Evolutionary conservation across 192 early-diverging fungal species (phyloP), one percentile per base, ranked within the genome.

Genomic region (Podila epigama): DNA sequence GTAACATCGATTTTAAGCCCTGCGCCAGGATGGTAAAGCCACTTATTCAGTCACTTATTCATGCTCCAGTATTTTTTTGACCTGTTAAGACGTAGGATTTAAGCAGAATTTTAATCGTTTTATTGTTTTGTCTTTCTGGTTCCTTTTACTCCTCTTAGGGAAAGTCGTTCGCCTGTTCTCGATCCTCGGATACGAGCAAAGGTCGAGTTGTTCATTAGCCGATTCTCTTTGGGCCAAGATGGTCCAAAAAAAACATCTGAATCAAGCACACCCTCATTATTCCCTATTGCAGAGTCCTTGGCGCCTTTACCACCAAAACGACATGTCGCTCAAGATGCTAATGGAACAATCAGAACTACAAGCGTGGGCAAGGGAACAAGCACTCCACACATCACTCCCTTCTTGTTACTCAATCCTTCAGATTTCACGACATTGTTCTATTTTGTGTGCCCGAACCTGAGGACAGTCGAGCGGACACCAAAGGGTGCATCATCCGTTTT

Each of bases 361-460:
- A 28, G 27, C 22, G 50, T 28, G 40, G 29, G 36, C 20, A 40
- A 18, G 28, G 36, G 22, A 25, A 41, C 58, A 9, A 69, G 54
- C 8, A 51, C 31, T 3, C 54, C 79, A 2, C 58, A 35, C 9
- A 52, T 71, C 13, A 70, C 68, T 15, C 80, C 80, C 13, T 32
- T 60, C 32, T 42, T 81, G 9, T 63, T 81, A 16, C 40, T 81
- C 9, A 77, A 72, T 62, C 80, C 80, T 1, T 75, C 80, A 13
- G 80, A 81, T 56, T 69, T 81, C 25, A 81, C 71, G 4, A 77
- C 73, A 25, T 40, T 81, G 2, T 65, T 81, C 22, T 70, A 78
- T 32, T 78, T 81, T 29, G 62, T 81, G 0, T 81, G 80, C n/a
- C 80, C 80, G 4, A 18, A 65, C 16, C 48, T 69, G 27, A 56